Base-by-base conservation (phyloP, 768 basidiomycete genomes). In the Peribolospora baueri region DNA sequence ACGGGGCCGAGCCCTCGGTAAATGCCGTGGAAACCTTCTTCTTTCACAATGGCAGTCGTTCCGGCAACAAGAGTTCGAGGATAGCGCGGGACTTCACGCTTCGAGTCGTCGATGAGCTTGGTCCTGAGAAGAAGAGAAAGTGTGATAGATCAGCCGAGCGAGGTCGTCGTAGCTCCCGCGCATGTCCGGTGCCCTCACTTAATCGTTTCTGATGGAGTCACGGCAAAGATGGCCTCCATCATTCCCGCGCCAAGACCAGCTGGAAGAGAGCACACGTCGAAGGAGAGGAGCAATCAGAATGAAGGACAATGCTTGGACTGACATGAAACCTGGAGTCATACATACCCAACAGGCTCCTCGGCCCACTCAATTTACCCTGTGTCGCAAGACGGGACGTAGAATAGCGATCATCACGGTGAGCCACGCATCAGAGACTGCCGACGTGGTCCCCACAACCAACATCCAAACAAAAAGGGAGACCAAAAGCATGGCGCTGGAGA, bases 131-230 rank as follows among this genome's bases (percentile, higher is more conserved):
- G 8, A 49, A 25, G 42, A 9, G 45, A 36, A 14, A 42, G 36
- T 6, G 42, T 43, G 36, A 45, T 25, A 11, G 25, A 41, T 11
- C 42, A 42, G 53, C 38, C 41, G 36, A 37, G 36, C 13, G 46
- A 25, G 25, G 25, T 25, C 25, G 25, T 25, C 25, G 25, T 25
- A 25, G 25, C 25, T 25, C 25, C 25, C 25, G 25, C 25, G 25
- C 25, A 25, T 25, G 25, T 25, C n/a, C 13, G 5, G 8, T 7
- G 2, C 13, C 68, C 82, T 46, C 50, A 90, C 91, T 98, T 98
- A 73, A 97, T 93, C 0, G 91, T 97, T 67, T 98, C 91, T 9
- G 85, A 88, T 3, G 91, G 91, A 0, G 91, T 97, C 3, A 98
- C 91, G 2, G 91, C 91, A 55, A 95, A 77, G 25, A 95, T 65